These are phyloP conservation scores for Russula griseocarnosa DNA, from an alignment of 768 basidiomycete genomes.

Conservation along the genomic window DNA sequence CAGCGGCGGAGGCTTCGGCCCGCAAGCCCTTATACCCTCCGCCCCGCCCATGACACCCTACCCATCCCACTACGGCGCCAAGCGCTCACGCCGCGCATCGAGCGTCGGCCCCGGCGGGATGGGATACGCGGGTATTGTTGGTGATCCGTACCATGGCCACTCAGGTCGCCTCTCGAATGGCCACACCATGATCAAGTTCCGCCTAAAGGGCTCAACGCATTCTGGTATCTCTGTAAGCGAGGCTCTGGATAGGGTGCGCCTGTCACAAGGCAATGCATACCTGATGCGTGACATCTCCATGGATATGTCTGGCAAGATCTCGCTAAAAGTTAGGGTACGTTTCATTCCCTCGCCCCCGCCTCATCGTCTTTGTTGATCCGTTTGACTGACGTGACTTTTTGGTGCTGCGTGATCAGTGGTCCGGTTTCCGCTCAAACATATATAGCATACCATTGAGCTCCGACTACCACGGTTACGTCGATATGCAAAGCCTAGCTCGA, in stretches of 20 bases:
- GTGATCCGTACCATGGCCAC: neutral
- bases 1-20: slow-evolving; percentile 25
- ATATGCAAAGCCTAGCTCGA: slow-evolving; percentile 25
- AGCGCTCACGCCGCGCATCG: slow-evolving; percentile 25
- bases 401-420: slow-evolving; percentile 17
- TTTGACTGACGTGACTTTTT: neutral
- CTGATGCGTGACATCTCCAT: slow-evolving; percentile 18
- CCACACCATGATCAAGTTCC: slow-evolving; percentile 22
- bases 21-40: slow-evolving; percentile 13
- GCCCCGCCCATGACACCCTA: slow-evolving; percentile 25
- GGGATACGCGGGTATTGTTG: neutral
- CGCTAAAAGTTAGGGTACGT: slow-evolving; percentile 26
- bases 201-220: slow-evolving; percentile 17
- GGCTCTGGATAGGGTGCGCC: slow-evolving; percentile 15
- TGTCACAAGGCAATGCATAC: slow-evolving; percentile 19
- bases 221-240: slow-evolving; percentile 24
- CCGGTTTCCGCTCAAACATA: slow-evolving; percentile 24
- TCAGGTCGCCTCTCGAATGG: neutral
- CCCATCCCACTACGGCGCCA: slow-evolving; percentile 16
- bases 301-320: slow-evolving; percentile 20
- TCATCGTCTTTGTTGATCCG: neutral
- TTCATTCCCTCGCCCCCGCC: neutral
- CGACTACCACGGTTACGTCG: slow-evolving; percentile 16
- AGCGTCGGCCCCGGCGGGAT: slow-evolving; percentile 19
- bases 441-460: slow-evolving; percentile 25